A percentile compares a stretch with the other conserved stretches of the same genome.
Evolutionary conservation across 1,284 basidiomycete genomes (phyloP).

Genomic region (Rhodotorula sp.): DNA sequence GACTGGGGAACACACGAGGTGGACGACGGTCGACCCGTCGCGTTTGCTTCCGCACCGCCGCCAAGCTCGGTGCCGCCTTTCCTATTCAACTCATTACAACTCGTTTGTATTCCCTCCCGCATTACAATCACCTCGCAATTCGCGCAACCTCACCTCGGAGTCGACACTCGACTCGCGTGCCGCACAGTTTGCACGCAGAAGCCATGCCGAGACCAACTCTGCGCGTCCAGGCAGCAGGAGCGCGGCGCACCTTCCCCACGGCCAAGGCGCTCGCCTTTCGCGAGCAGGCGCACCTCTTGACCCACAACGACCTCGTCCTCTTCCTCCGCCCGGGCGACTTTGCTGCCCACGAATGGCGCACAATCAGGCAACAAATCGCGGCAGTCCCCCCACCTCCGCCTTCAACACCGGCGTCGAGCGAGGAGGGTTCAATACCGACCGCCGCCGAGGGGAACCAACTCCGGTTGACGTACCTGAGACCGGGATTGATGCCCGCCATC

Average conservation of each 20-base stretch:
- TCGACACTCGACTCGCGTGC: neutral
- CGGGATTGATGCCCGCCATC: neutral
- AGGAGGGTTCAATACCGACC: slow-evolving; percentile 41
- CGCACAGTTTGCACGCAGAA: too few species aligned
- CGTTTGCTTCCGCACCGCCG: neutral
- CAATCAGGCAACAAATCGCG: slow-evolving; percentile 47
- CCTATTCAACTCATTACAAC: too few species aligned
- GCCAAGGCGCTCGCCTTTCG: slow-evolving; percentile 51
- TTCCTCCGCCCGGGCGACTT: slow-evolving; percentile 52
- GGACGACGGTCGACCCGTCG: neutral
- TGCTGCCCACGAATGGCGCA: slow-evolving; percentile 46
- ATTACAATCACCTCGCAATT: too few species aligned
- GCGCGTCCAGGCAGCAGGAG: neutral
- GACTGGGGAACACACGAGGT: neutral
- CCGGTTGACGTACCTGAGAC: slow-evolving; percentile 2
- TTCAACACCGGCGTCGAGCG: slow-evolving; percentile 28
- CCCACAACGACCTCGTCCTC: slow-evolving; percentile 48
- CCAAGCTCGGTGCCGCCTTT: neutral
- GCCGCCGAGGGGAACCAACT: neutral
- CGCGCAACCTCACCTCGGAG: neutral
- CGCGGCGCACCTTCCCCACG: slow-evolving; percentile 26
- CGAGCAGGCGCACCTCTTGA: slow-evolving; percentile 50
- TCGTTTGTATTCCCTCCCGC: too few species aligned
- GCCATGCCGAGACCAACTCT: neutral
- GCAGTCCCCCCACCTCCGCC: slow-evolving; percentile 45